A percentile compares a stretch with the other conserved stretches of the same genome.
Conservation (phyloP, 805 yeast genomes). For the Tetrapisispora arboricola region DNA sequence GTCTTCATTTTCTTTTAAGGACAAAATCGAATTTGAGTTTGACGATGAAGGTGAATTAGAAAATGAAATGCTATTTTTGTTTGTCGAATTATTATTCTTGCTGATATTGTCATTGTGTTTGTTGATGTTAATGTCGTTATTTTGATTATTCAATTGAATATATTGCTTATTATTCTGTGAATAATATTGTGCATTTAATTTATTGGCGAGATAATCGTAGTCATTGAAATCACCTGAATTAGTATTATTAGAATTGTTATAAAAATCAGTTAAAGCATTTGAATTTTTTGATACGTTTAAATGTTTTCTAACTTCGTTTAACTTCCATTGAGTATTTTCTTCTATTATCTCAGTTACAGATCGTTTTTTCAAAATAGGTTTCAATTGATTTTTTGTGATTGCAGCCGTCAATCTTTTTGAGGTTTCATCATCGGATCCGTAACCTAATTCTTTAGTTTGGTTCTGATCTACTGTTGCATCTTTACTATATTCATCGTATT, state of each 20-base stretch:
- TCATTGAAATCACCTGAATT: slow-evolving; percentile 22
- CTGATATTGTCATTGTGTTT: not conserved
- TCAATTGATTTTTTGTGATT: slow-evolving; percentile 30
- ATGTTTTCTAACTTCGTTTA: slow-evolving; percentile 57
- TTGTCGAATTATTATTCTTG: not conserved
- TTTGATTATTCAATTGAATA: not conserved
- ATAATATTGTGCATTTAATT: slow-evolving; percentile 29
- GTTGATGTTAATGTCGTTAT: not conserved
- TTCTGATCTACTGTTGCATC: not conserved
- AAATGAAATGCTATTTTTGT: not conserved
- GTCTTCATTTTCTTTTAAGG: slow-evolving; percentile 1
- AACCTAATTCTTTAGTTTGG: slow-evolving; percentile 18
- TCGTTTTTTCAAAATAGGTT: slow-evolving; percentile 82
- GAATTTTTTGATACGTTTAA: slow-evolving; percentile 19
- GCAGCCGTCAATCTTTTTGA: slow-evolving; percentile 21
- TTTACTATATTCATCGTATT: slow-evolving; percentile 1
- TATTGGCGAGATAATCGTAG: slow-evolving; percentile 28
- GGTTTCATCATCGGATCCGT: slow-evolving; percentile 33
- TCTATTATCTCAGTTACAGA: slow-evolving; percentile 66
- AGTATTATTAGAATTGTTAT: slow-evolving; percentile 7
- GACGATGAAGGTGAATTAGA: not conserved
- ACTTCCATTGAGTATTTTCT: slow-evolving; percentile 30
- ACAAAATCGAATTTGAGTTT: not conserved
- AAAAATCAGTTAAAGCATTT: slow-evolving; percentile 19
- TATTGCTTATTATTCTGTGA: not conserved